Base-by-base conservation (phyloP, 495 filamentous ascomycete genomes). In the Parathielavia hyrcaniae region DNA sequence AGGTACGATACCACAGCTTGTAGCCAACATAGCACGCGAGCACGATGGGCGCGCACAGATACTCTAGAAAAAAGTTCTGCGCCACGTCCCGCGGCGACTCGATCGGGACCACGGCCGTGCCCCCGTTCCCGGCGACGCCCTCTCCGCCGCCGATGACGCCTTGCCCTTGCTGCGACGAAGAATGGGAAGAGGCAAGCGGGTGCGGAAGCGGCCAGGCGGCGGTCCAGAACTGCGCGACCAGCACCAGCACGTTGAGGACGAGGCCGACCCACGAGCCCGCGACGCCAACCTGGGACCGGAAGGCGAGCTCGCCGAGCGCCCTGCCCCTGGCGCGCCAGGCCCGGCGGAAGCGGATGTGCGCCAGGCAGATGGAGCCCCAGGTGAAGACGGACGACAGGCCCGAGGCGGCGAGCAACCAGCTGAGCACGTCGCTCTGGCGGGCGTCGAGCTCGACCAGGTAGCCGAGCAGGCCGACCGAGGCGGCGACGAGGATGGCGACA, bases 211-310 rank as follows among this genome's bases (percentile, higher is more conserved):
- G 93, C 59, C 86, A 88, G 16, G 89, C 86, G 32, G 87, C 91
- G 30, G 85, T 86, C 93, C 93, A 97, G 76, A 97, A 95, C 67
- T 97, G 91, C 9, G 88, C 92, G 46, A 92, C 65, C 20, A 97
- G 79, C n/a, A 98, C 85, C 11, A 95, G 74, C 26, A 76, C 54
- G 69, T 96, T 96, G 70, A 95, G 83, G 34, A 73, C 59, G 59
- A 97, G 80, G 11, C 93, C 93, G 26, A 96, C 55, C 82, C 86
- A 97, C 1, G 89, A 95, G 2, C 92, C 93, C 22, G 83, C 67
- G 1, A 95, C 75, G 50, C 93, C 93, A 1, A 86, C 80, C 61
- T 93, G 90, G 2, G 88, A 88, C 12, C 67, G 73, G 79, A 91
- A 98, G 2, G 90, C 83, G 14, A 98, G 73, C 58, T 96, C 88